Percentiles rank a stretch among this genome's conserved stretches.
Conservation (phyloP, 495 filamentous ascomycete species). For the Aspergillus saccharolyticus region DNA sequence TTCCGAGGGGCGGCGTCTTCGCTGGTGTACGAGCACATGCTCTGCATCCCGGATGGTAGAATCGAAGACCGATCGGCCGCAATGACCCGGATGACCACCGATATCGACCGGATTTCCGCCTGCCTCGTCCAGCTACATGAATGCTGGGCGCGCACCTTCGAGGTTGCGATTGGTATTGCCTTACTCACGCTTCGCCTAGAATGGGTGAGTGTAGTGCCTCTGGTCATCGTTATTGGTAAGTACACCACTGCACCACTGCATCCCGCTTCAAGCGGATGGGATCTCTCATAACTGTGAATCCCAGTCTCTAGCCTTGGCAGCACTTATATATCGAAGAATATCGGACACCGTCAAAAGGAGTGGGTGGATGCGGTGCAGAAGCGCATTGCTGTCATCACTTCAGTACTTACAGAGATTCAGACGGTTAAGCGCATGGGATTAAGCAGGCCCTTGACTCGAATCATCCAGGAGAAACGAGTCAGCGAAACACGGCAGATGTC, state of each 20-base stretch:
- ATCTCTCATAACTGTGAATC: background rate
- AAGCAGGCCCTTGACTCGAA: background rate
- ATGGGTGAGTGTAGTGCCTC: background rate
- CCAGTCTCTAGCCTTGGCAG: background rate
- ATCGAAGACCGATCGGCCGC: background rate
- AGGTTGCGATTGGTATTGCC: background rate
- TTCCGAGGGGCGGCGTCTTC: no score
- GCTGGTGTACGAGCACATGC: no score
- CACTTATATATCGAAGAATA: constrained; percentile 1
- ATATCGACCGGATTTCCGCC: background rate
- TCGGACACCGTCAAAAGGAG: background rate
- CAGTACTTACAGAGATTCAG: background rate
- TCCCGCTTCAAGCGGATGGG: background rate
- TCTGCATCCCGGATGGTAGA: no score
- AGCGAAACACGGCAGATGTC: background rate
- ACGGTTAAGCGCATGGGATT: background rate
- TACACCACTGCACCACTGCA: no score
- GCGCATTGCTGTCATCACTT: background rate
- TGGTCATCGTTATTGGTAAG: background rate
- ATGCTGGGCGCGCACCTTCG: background rate
- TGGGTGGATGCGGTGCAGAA: constrained; percentile 1
- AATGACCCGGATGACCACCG: background rate
- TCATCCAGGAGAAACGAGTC: background rate
- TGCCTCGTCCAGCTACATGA: background rate
- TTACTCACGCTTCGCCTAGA: background rate